These are phyloP conservation scores for Mucor lusitanicus DNA, from an alignment of 371 early-diverging fungal species.

Conservation along the genomic window DNA sequence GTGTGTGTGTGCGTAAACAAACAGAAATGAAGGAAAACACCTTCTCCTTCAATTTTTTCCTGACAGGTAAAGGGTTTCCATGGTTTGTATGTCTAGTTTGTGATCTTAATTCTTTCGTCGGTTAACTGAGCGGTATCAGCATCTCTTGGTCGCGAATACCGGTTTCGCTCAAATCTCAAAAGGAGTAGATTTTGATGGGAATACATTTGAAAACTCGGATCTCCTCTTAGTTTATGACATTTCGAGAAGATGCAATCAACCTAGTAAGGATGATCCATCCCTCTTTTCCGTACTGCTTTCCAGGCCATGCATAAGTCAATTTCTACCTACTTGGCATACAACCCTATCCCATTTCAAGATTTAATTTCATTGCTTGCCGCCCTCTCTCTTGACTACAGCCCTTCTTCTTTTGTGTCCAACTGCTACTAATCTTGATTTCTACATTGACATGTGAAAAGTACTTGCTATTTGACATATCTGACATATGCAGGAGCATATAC, in stretches of 20 bases:
- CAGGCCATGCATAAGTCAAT: neutral
- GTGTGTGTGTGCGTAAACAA: neutral
- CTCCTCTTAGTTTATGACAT: neutral
- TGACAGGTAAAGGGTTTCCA: neutral
- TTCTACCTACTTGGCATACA: too few relatives aligned
- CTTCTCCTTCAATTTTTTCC: neutral
- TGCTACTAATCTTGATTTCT: neutral
- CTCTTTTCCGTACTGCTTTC: neutral
- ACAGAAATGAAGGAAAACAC: neutral
- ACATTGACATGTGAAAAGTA: neutral
- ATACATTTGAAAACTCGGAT: neutral
- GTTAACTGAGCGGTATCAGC: neutral
- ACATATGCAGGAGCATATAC: too few relatives aligned
- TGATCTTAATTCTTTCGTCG: neutral
- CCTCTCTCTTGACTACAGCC: neutral
- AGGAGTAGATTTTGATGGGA: neutral
- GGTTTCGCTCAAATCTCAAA: neutral
- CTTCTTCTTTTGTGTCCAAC: neutral
- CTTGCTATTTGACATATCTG: too few relatives aligned
- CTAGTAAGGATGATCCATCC: neutral
- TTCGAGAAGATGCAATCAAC: neutral
- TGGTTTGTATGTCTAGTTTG: neutral
- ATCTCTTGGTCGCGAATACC: neutral
- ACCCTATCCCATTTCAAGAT: too few relatives aligned
- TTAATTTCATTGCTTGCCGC: neutral